Evolutionary conservation across 495 filamentous ascomycete genomes (phyloP), one percentile per base, ranked within the genome.

Genomic region (Tetracladium marchalianum): DNA sequence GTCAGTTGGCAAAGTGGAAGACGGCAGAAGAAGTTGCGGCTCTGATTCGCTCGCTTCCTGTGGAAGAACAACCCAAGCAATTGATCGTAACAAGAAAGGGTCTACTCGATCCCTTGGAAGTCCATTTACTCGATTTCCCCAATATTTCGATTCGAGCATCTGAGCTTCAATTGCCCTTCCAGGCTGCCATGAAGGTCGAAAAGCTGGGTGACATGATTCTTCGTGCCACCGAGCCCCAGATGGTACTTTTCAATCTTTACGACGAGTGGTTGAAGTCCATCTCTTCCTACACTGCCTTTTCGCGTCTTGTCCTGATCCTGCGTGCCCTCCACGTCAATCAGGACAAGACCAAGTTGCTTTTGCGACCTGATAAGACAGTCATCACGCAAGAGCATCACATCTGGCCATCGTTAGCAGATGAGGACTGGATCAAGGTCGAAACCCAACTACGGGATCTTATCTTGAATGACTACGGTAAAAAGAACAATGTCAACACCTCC

Each of bases 161-260:
- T 0, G 93, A 99, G 67, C 69, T 99, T 46, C 93, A 99, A 65
- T 69, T 99, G 49, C 93, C 93, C 5, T 99, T 99, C 84, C 93
- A 99, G 63, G 93, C 93, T 38, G 93, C 93, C 3, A 99, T 99
- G 93, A 99, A 97, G 73, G 90, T 99, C 34, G 93, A 99, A 67
- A 97, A 96, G 63, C 73, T 99, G 24, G 93, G 90, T 46, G 93
- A 99, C 61, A 95, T 99, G 93, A 99, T 99, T 58, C 72, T 99
- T 35, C 84, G 89, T 43, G 93, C 93, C 11, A 97, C 93, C 0
- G 93, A 97, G 58, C 93, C 93, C 16, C 92, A 97, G 68, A 99
- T 99, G 93, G 93, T 99, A 44, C 78, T 99, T 5, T 96, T 96
- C 77, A 99, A 99, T 61, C 76, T 99, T 22, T 99, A 96, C 57